A percentile compares a stretch with the other conserved stretches of the same genome.
Conservation (phyloP, 2,329 filamentous ascomycete species). For the Aspergillus neoniger region DNA sequence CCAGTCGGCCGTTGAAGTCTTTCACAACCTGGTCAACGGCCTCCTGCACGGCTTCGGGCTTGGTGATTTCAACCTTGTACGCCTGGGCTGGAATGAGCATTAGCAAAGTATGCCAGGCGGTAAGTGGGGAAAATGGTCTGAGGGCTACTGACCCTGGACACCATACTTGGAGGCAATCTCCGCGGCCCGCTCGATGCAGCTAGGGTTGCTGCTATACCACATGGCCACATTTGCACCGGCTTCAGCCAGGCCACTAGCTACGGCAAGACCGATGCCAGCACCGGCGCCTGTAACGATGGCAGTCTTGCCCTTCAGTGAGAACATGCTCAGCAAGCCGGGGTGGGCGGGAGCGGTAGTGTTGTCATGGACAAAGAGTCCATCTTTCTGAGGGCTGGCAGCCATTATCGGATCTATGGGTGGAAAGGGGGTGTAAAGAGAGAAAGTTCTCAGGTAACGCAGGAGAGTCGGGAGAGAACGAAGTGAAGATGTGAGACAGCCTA, state of each 20-base stretch:
- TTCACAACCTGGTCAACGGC: slow-evolving; percentile 47
- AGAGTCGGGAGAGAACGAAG: background rate
- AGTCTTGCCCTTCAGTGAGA: slow-evolving; percentile 69
- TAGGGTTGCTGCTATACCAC: slow-evolving; percentile 71
- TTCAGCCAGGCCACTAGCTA: slow-evolving; percentile 67
- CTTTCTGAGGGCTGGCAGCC: slow-evolving; percentile 39
- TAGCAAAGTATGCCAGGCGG: background rate
- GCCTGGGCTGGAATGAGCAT: slow-evolving; percentile 42
- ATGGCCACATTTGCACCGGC: slow-evolving; percentile 72
- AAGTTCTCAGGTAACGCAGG: background rate
- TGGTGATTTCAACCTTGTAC: slow-evolving; percentile 52
- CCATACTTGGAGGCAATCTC: slow-evolving; percentile 67
- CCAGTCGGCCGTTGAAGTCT: slow-evolving; percentile 74
- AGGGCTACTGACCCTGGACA: slow-evolving; percentile 54
- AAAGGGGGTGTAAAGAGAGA: background rate
- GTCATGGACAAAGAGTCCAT: slow-evolving; percentile 59
- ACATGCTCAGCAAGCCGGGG: slow-evolving; percentile 61
- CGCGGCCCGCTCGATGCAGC: slow-evolving; percentile 62
- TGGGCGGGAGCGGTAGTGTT: slow-evolving; percentile 53
- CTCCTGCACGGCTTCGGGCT: slow-evolving; percentile 44
- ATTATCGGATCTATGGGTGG: slow-evolving; percentile 22
- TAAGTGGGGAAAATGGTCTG: background rate
- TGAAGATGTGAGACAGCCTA: background rate
- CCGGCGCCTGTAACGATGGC: slow-evolving; percentile 71
- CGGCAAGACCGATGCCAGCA: slow-evolving; percentile 67